Conservation (phyloP, 495 filamentous ascomycete species). For the Penicillium ucsense region DNA sequence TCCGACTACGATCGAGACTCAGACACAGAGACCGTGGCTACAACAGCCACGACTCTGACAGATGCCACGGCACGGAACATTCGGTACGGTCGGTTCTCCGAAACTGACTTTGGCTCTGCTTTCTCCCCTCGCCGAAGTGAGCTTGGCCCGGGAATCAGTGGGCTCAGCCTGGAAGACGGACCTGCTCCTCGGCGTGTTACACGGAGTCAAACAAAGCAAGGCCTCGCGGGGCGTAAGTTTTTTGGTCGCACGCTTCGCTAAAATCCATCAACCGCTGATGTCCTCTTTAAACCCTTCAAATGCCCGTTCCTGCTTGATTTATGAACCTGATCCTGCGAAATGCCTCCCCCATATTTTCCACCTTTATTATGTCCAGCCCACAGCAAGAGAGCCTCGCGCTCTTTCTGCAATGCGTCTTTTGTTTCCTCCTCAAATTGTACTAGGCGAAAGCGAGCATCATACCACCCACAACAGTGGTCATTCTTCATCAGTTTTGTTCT, state of each 20-base stretch:
- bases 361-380: too few relatives aligned
- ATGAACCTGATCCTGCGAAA: too few relatives aligned
- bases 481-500: too few relatives aligned
- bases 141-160: conserved; percentile 30
- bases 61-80: conserved; percentile 33
- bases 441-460: conserved; percentile 1
- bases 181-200: conserved; percentile 28
- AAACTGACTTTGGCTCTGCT: conserved; percentile 6
- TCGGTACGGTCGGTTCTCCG: conserved; percentile 21
- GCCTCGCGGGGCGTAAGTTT: conserved; percentile 5
- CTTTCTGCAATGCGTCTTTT: too few relatives aligned
- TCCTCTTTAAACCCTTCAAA: too few relatives aligned
- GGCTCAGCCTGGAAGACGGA: conserved; percentile 34
- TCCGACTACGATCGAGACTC: conserved; percentile 36
- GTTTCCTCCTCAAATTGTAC: background rate
- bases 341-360: too few relatives aligned
- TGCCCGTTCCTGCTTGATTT: too few relatives aligned
- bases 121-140: conserved; percentile 27
- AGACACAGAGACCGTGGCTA: conserved; percentile 32
- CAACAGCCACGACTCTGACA: conserved; percentile 25
- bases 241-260: background rate
- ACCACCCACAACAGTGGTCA: conserved; percentile 9
- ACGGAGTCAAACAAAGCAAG: conserved; percentile 31
- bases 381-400: too few relatives aligned
- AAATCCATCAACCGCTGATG: background rate